Evolutionary conservation across 2,329 filamentous ascomycete species (phyloP), one percentile per base, ranked within the genome.

Genomic region (Dothiorella sarmentorum): DNA sequence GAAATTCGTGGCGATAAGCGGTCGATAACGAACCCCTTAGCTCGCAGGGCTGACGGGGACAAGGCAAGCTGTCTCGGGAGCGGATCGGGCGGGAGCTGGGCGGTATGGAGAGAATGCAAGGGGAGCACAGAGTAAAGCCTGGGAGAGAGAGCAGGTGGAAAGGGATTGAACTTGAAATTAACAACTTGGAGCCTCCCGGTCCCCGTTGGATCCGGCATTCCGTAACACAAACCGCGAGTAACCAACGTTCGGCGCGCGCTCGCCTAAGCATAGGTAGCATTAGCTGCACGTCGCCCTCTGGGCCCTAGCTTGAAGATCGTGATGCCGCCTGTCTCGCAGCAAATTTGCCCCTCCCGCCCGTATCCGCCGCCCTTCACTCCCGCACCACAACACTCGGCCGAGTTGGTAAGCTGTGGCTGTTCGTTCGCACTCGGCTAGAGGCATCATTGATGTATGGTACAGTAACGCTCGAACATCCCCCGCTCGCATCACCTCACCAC

Each of bases 371-470:
- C 29, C 1, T 2, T 10, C 27, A 18, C 26, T 27, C 15, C 6
- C 15, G 26, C 24, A 7, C n/a, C 15, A 7, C 6, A 10, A 18
- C 43, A 15, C 6, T 35, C 45, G 45, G 45, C 45, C 45, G 29
- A 49, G 45, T 24, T 51, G 22, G 47, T 38, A n/a, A 52, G 47
- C 47, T 37, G 47, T 52, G 38, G 47, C 47, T 37, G 47, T 52
- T 52, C 31, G 37, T 52, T 15, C 10, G 47, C 31, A 3, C 31
- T 15, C 31, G 47, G 33, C 47, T 52, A n/a, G n/a, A n/a, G n/a
- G n/a, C n/a, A 52, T 52, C 47, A 52, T 52, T 43, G 37, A 52
- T 52, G 47, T 52, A 52, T 37, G 31, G 47, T 52, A 38, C 43
- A 44, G 31, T 15, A 51, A 38, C 31, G 15, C 5, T n/a, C 17